Evolutionary conservation across 345 rosid species (phyloP).

Genomic region (Syzygium aqueum): DNA sequence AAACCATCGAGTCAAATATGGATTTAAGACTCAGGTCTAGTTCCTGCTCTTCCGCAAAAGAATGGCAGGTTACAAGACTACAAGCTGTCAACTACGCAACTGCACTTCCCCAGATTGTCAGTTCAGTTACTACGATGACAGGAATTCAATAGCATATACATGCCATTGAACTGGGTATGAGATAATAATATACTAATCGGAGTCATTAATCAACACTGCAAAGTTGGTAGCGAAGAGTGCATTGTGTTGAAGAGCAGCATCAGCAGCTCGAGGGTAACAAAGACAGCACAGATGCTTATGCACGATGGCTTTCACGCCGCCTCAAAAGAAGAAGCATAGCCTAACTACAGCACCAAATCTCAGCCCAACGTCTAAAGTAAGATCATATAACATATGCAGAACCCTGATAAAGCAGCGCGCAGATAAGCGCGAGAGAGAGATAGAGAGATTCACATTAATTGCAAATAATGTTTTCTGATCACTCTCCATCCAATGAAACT

Average conservation of each 20-base stretch:
- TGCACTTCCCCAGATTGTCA: not conserved
- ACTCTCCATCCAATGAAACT: not conserved
- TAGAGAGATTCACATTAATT: not conserved
- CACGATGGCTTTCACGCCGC: not conserved
- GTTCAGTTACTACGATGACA: not conserved
- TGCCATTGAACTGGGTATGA: not conserved
- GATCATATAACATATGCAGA: not conserved
- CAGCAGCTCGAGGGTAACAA: not conserved
- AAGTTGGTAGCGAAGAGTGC: not conserved
- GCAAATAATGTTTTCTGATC: not conserved
- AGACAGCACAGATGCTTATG: not conserved
- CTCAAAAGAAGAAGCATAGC: not conserved
- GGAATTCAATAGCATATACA: not conserved
- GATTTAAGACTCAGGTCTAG: no score
- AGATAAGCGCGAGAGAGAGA: not conserved
- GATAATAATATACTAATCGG: not conserved
- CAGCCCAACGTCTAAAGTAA: not conserved
- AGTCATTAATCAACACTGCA: not conserved
- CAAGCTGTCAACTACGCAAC: not conserved
- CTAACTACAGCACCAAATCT: not conserved
- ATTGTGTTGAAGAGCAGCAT: not conserved
- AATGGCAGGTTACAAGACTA: not conserved
- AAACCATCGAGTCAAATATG: no score
- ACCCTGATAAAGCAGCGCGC: not conserved
- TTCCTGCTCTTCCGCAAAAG: not conserved